Conservation (phyloP, 2,329 filamentous ascomycete genomes). For the Diaporthe citrichinensis region DNA sequence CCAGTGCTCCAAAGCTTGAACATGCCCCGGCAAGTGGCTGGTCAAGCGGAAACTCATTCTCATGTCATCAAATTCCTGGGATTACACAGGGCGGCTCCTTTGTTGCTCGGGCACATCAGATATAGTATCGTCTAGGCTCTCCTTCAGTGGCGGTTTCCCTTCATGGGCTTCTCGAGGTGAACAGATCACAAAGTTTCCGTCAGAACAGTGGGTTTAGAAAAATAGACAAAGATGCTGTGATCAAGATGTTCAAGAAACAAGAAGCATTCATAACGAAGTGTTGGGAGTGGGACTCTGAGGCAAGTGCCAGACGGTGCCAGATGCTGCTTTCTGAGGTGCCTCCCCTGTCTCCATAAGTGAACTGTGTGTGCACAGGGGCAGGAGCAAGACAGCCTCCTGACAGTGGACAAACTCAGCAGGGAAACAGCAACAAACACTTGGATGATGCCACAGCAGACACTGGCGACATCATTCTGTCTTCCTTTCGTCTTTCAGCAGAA, state of each 20-base stretch:
- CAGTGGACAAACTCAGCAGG: neutral
- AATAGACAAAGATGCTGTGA: too few species aligned
- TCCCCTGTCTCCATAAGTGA: neutral
- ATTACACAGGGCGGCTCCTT: neutral
- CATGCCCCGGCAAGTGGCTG: neutral
- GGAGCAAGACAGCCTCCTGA: neutral
- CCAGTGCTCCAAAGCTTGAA: neutral
- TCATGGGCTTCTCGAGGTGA: neutral
- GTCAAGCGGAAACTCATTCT: neutral
- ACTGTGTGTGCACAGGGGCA: neutral
- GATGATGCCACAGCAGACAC: neutral
- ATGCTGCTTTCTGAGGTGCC: too few species aligned
- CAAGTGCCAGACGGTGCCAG: too few species aligned
- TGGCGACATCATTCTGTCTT: too few species aligned
- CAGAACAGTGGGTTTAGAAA: too few species aligned
- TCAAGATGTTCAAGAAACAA: neutral
- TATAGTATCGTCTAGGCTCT: neutral
- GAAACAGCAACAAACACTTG: constrained; percentile 4
- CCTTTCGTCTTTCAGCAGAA: neutral
- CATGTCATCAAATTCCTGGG: too few species aligned
- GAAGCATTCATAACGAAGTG: neutral
- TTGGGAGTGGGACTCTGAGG: too few species aligned
- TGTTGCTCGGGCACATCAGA: neutral
- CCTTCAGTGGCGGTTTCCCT: neutral
- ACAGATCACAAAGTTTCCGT: too few species aligned